Base-by-base conservation (phyloP, 495 filamentous ascomycete species). In the Collariella sp. region DNA sequence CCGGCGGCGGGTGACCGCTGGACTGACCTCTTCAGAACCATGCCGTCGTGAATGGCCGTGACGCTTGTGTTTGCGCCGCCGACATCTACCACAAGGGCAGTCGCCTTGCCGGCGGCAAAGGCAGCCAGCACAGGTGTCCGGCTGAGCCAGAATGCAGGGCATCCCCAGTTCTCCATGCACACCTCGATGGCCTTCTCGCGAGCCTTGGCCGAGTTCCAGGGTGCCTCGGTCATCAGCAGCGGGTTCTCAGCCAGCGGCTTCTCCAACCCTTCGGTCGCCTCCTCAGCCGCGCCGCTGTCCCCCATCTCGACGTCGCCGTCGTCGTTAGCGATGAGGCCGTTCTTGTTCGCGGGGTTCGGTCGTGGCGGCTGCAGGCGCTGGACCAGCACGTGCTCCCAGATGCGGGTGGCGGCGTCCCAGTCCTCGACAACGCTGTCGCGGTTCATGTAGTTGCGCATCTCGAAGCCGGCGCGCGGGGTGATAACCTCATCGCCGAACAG, bases 151-250 rank as follows among this genome's bases (percentile, higher is more conserved):
- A 95, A 97, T 4, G 93, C 93, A 13, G 93, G 93, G 35, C 81
- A 83, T 15, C 89, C 91, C 85, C 91, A 98, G 58, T 81, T 86
- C 76, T 98, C 93, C 83, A 98, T 96, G 26, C 85, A 88, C 50
- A 96, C 81, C 70, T 98, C 94, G 59, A 96, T 89, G 6, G 83
- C 83, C 75, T 88, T 91, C 69, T 98, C 93, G 35, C 93, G 78
- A 54, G 85, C 81, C 70, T 95, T 97, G 15, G 79, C 67, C 19
- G 85, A 74, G 67, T 95, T 97, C 91, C 91, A 96, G 24, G 87
- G 86, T 19, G 88, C 85, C 72, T 98, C 93, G 5, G 87, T 95
- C 84, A 97, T 89, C 38, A 98, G 77, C 58, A 98, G 73, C 12
- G 93, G 94, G 67, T 85, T 91, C 60, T 98, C 94, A 22, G 82